phyloP scores from a whole-genome alignment of 805 yeast species.

The Nakazawaea laoshanensis region DNA sequence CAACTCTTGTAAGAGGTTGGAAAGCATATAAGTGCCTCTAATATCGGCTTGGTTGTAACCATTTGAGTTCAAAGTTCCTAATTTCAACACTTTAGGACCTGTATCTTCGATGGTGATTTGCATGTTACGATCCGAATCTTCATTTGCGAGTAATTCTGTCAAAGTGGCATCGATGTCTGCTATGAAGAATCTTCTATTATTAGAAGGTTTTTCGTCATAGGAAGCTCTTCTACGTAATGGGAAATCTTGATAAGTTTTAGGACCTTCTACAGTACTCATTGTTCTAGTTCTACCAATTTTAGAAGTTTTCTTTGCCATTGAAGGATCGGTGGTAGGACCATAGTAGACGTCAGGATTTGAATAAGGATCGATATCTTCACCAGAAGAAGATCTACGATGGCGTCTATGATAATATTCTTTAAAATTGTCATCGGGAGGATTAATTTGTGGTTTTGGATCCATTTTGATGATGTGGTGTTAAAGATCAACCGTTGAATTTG shows the following conservation, averaged over 20 bases:
- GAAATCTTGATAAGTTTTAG: conserved; percentile 2
- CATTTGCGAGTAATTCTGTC: conserved; percentile 56
- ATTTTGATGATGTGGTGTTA: too few relatives aligned
- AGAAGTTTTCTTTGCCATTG: conserved; percentile 29
- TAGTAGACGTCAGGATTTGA: conserved; percentile 65
- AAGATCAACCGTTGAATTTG: background rate
- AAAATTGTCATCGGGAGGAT: too few relatives aligned
- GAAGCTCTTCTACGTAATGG: conserved; percentile 39
- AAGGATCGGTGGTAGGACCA: conserved; percentile 53
- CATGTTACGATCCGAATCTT: conserved; percentile 77
- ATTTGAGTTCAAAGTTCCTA: conserved; percentile 79
- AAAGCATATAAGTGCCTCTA: conserved; percentile 84
- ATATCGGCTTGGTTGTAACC: conserved; percentile 69
- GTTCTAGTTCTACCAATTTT: conserved; percentile 49
- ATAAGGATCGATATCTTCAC: conserved; percentile 55
- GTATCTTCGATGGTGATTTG: conserved; percentile 83
- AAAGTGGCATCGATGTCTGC: conserved; percentile 69
- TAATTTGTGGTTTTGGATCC: background rate
- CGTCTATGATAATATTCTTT: conserved; percentile 9
- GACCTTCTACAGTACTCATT: conserved; percentile 25
- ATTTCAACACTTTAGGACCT: conserved; percentile 72
- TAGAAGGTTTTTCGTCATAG: conserved; percentile 37
- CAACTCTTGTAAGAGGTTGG: conserved; percentile 80
- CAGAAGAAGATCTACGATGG: conserved; percentile 20
- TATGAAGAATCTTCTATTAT: conserved; percentile 49